These are phyloP conservation scores for Periconia sp. DNA, from an alignment of 2,329 filamentous ascomycete genomes.

Conservation along the genomic window DNA sequence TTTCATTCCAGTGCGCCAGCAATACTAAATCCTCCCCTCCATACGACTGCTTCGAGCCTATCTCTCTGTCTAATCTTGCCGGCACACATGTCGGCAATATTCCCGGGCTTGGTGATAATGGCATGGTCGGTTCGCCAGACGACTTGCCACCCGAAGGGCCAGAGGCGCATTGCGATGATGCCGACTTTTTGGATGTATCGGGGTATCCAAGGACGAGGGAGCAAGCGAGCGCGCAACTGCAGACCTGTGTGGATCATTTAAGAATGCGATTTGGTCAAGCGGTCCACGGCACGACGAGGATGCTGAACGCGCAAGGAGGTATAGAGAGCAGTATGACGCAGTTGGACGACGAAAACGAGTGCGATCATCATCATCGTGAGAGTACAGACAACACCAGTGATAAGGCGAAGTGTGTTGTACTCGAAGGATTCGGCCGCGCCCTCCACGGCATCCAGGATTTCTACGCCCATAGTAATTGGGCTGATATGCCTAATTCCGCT, in stretches of 20 bases:
- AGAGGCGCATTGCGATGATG: slow-evolving; percentile 13
- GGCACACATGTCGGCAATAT: slow-evolving; percentile 6
- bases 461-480: slow-evolving; percentile 25
- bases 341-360: slow-evolving; percentile 2
- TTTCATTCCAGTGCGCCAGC: slow-evolving; percentile 7
- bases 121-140: slow-evolving; percentile 10
- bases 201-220: slow-evolving; percentile 5
- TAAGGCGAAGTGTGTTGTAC: slow-evolving; percentile 19
- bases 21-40: slow-evolving; percentile 2
- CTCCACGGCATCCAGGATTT: slow-evolving; percentile 27
- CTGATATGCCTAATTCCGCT: slow-evolving; percentile 4
- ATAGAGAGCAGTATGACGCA: neutral
- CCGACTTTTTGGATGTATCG: slow-evolving; percentile 8
- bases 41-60: slow-evolving; percentile 13
- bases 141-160: slow-evolving; percentile 2
- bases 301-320: neutral
- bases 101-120: slow-evolving; percentile 4
- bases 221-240: slow-evolving; percentile 4
- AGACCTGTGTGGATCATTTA: slow-evolving; percentile 10
- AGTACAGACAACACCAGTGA: slow-evolving; percentile 6
- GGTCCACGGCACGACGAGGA: neutral
- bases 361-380: slow-evolving; percentile 8
- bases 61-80: slow-evolving; percentile 9
- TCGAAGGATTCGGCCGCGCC: slow-evolving; percentile 24
- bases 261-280: slow-evolving; percentile 9